Evolutionary conservation across 768 basidiomycete genomes (phyloP).

Genomic region (Suillus variegatus): DNA sequence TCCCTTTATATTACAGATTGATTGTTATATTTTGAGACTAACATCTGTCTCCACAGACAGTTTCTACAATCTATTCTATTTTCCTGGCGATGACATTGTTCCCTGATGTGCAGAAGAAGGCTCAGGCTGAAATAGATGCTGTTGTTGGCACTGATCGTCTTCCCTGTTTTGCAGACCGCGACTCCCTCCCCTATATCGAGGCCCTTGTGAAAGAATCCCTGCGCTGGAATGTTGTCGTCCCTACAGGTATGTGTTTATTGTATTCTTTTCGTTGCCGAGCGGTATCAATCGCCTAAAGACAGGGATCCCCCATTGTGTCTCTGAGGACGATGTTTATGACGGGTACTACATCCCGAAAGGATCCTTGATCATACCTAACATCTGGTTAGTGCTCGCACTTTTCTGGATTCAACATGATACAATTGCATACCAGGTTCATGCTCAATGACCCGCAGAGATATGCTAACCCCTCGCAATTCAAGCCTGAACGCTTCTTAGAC

Average conservation of each 20-base stretch:
- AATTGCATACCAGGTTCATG: constrained; percentile 26
- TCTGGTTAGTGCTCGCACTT: constrained; percentile 17
- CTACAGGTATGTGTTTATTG: constrained; percentile 43
- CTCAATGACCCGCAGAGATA: constrained; percentile 41
- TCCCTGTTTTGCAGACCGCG: constrained; percentile 60
- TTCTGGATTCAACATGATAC: constrained; percentile 13
- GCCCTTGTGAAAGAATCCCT: constrained; percentile 61
- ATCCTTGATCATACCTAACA: constrained; percentile 25
- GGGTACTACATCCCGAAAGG: constrained; percentile 62
- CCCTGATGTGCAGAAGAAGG: constrained; percentile 57
- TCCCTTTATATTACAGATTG: neutral
- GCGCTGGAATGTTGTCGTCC: constrained; percentile 43
- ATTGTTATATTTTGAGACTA: neutral
- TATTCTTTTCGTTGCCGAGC: constrained; percentile 43
- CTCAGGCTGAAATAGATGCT: constrained; percentile 62
- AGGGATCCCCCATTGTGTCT: constrained; percentile 48
- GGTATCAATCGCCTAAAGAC: neutral
- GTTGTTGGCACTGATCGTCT: constrained; percentile 61
- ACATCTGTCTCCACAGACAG: constrained; percentile 45
- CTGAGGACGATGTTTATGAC: constrained; percentile 59
- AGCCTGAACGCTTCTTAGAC: constrained; percentile 60
- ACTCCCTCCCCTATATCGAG: constrained; percentile 58
- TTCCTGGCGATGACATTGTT: constrained; percentile 62
- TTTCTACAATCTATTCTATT: constrained; percentile 59
- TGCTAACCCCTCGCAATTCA: constrained; percentile 53